phyloP scores from a whole-genome alignment of 768 basidiomycete genomes.

The Fistulinella prunicolor region DNA sequence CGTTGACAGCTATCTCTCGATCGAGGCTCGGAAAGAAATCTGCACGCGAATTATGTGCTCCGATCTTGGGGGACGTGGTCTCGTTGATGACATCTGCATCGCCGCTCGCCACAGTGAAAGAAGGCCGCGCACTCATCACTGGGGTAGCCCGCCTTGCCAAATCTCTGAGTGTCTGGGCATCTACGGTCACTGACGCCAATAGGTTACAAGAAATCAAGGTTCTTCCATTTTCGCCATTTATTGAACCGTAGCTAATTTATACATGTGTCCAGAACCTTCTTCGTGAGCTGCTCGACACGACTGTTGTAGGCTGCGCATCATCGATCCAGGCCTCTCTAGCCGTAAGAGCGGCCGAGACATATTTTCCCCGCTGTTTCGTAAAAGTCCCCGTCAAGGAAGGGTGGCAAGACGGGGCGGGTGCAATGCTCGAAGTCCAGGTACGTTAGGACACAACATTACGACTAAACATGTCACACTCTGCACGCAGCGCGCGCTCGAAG shows the following conservation, averaged over 20 bases:
- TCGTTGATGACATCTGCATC: constrained; percentile 17
- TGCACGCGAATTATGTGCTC: constrained; percentile 18
- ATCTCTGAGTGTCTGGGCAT: constrained; percentile 17
- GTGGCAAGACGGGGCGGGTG: constrained; percentile 42
- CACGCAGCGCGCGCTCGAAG: constrained; percentile 31
- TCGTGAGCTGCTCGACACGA: constrained; percentile 34
- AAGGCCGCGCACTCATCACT: constrained; percentile 21
- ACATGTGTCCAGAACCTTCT: constrained; percentile 28
- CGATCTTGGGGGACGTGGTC: constrained; percentile 15
- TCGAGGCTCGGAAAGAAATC: constrained; percentile 24
- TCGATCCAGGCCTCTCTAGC: constrained; percentile 45
- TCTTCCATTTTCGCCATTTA: not conserved
- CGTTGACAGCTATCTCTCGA: constrained; percentile 23
- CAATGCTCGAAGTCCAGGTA: constrained; percentile 40
- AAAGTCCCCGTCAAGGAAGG: constrained; percentile 29
- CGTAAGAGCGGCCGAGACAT: constrained; percentile 42
- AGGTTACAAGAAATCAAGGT: constrained; percentile 22
- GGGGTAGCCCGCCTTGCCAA: constrained; percentile 18
- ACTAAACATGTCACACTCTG: not conserved
- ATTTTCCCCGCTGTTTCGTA: constrained; percentile 45
- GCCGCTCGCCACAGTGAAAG: constrained; percentile 5
- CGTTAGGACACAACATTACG: constrained; percentile 12
- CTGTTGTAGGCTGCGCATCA: constrained; percentile 34
- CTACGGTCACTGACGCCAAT: not conserved
- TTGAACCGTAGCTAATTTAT: not conserved